These are phyloP conservation scores for Zelonia costaricensis DNA, from an alignment of 208 protist species.

Conservation along the genomic window DNA sequence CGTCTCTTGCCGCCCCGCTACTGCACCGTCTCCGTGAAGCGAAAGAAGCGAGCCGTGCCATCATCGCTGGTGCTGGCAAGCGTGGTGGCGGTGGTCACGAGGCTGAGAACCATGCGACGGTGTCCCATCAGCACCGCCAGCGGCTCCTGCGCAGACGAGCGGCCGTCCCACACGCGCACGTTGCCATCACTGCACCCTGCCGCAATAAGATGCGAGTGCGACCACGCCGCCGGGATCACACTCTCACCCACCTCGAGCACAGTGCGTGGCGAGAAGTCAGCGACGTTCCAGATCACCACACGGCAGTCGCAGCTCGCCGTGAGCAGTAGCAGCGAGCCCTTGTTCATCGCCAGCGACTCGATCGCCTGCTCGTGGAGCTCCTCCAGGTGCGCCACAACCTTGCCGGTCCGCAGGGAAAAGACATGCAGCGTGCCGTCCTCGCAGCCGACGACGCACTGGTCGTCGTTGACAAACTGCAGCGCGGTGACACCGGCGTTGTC, in stretches of 20 bases:
- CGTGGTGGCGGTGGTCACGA: conserved; percentile 27
- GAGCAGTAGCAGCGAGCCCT: conserved; percentile 50
- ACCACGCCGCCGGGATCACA: conserved; percentile 79
- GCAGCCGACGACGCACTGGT: conserved; percentile 81
- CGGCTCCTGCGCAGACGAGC: conserved; percentile 54
- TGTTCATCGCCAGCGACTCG: conserved; percentile 67
- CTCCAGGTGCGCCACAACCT: conserved; percentile 59
- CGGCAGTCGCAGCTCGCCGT: conserved; percentile 82
- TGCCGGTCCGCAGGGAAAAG: conserved; percentile 64
- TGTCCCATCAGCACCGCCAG: conserved; percentile 65
- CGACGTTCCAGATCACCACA: conserved; percentile 77
- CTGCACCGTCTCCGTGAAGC: conserved; percentile 12
- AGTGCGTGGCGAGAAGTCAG: conserved; percentile 59
- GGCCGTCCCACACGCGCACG: conserved; percentile 83
- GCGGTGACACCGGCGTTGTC: conserved; percentile 71
- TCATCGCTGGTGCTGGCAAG: conserved; percentile 77
- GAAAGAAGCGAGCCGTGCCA: conserved; percentile 65
- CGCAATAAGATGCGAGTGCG: conserved; percentile 37
- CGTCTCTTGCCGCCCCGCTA: not conserved
- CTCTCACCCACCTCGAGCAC: conserved; percentile 72
- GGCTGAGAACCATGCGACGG: conserved; percentile 75
- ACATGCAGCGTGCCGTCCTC: conserved; percentile 87
- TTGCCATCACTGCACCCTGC: conserved; percentile 84
- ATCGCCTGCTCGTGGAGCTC: conserved; percentile 85
- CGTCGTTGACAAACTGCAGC: conserved; percentile 66